Base-by-base conservation (phyloP, 106 monocot genomes). In the Acorus gramineus region DNA sequence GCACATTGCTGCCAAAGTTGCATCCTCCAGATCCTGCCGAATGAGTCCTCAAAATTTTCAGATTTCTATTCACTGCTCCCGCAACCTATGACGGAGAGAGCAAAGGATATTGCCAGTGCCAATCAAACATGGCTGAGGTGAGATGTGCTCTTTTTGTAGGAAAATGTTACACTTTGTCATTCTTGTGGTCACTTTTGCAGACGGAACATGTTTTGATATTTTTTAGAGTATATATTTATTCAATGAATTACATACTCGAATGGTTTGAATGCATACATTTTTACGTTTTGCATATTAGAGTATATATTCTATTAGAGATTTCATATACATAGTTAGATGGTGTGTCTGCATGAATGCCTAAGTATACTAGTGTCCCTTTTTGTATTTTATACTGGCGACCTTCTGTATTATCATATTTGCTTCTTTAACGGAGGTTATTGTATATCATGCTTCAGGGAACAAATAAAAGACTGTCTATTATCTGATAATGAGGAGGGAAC, bases 1-100 rank as follows among this genome's bases (percentile, higher is more conserved):
- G 64, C 77, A 6, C 73, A 72, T 60, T 92, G 88, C 59, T 98
- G 98, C 64, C 75, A 81, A 77, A 92, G 85, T 66, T 98, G 98
- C 67, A 44, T 47, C 47, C 84, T 79, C 74, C 98, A 98, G 77
- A 87, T 98, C 61, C 53, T 92, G 12, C 98, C 98, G 45, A 71
- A 71, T 47, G 84, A 73, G 4, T 59, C 11, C 53, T 42, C 14
- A 2, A 70, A 72, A 7, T 58, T 79, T 43, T 78, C 84, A 8
- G 56, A 74, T 53, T 92, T 98, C 61, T 84, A 75, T 74, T 77
- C 82, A 11, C 50, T 86, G 42, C 70, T 98, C 53, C 98, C 98
- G 50, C 62, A 55, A 53, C 46, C 69, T 52, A 73, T 92, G 71
- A 71, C 62, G 44, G 49, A 56, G 63, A 86, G 79, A 80, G 61